Conservation (phyloP, 768 basidiomycete species). For the Lactarius vividus region DNA sequence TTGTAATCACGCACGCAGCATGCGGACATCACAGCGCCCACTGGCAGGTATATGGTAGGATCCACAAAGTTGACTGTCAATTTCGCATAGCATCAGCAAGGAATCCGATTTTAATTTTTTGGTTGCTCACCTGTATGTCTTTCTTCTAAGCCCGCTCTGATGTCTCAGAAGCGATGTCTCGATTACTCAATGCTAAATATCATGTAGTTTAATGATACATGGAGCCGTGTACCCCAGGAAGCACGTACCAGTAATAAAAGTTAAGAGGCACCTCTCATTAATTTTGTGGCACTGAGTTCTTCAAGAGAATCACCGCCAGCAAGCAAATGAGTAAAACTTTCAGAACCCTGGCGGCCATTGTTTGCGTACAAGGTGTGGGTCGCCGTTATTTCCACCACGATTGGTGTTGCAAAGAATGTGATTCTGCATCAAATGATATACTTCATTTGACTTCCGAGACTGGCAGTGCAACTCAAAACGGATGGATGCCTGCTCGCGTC, state of each 20-base stretch:
- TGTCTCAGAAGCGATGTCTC: no score
- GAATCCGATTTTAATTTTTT: not conserved
- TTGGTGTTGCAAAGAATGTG: no score
- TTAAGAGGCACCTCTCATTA: no score
- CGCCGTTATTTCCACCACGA: no score
- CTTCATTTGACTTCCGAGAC: not conserved
- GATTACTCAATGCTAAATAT: not conserved
- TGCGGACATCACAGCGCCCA: no score
- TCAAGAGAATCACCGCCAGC: no score
- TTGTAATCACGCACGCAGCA: no score
- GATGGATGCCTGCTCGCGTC: not conserved
- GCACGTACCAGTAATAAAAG: no score
- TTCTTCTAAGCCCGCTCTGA: not conserved
- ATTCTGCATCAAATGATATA: not conserved
- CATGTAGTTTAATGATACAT: not conserved
- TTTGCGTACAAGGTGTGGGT: not conserved
- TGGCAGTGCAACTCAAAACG: not conserved
- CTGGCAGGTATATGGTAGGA: no score
- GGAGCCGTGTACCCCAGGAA: not conserved
- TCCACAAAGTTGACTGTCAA: no score
- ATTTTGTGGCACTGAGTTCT: no score
- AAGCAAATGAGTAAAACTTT: not conserved
- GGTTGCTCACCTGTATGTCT: not conserved
- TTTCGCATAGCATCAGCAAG: no score
- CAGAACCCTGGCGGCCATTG: not conserved